Evolutionary conservation across 2,329 filamentous ascomycete species (phyloP), one percentile per base, ranked within the genome.

Genomic region (Neoascochyta sp.): DNA sequence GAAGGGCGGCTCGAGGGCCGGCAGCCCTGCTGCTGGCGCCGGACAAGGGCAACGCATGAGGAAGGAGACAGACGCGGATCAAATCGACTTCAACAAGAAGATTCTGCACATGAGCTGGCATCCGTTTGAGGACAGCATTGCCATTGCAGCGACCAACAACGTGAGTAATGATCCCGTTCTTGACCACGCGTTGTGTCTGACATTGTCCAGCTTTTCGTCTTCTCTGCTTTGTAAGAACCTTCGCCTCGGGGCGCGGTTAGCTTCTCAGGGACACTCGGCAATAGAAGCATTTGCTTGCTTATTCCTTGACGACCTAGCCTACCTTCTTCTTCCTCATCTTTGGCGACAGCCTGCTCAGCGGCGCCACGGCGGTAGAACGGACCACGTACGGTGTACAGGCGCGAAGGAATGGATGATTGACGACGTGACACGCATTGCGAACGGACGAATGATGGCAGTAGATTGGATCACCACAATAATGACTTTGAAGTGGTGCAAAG

Each of bases 51-150:
- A 92, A 62, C 79, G 92, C 52, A 96, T 98, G 92, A 83, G 89
- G 58, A 96, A 95, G 71, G 92, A 98, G 72, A 98, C 92, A 30
- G 92, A 98, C 66, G 92, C 92, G 36, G 90, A 98, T 65, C 90
- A 96, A 70, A 96, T 96, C 66, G 92, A 98, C 67, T 98, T 96
- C 69, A 96, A 96, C 76, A 98, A 96, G 78, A 98, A 98, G 78
- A 98, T 98, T 55, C 65, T 98, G 61, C 92, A 98, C 66, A 98
- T 98, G 92, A 96, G 90, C 70, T 98, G 92, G 92, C 92, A 98
- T 80, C 92, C 92, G 27, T 95, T 93, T 57, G 92, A 98, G 69
- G 90, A 98, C 70, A 96, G 90, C 70, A 98, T 98, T 69, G 92
- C 92, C 35, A 98, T 98, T 72, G 92, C 92, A 51, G 92, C 92